Evolutionary conservation across 176 grass and related monocot species (phyloP), one percentile per base, ranked within the genome.

Genomic region (Neostapfia colusana): DNA sequence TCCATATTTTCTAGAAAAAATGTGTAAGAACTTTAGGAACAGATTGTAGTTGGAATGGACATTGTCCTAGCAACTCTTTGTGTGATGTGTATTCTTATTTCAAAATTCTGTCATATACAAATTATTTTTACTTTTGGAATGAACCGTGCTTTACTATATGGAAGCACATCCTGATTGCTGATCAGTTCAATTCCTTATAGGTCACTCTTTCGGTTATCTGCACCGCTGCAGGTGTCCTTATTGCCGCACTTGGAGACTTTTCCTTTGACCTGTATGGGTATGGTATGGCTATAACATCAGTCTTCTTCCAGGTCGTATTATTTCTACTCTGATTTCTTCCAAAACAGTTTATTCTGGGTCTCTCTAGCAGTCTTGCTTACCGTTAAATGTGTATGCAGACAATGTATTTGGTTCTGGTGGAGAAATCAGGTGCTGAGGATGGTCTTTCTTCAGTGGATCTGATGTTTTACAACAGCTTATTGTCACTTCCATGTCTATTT

Each of bases 211-310:
- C 95, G 37, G 95, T 98, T 70, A 40, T 98, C 65, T 92, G 89
- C 77, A 94, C 89, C 1, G 91, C 95, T 12, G 65, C 83, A 45
- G 95, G 95, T 80, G 95, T 98, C 73, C 75, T 98, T 20, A 84
- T 98, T 82, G 95, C 95, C 13, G 89, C 95, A 55, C 69, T 98
- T 69, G 95, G 95, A 73, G 95, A 98, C 84, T 98, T 98, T 91
- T 98, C 91, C 37, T 98, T 98, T 86, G 91, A 98, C 61, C 48
- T 94, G 23, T 88, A 88, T 90, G 95, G 95, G 65, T 98, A 98
- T 69, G 79, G 84, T 77, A 98, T 98, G 95, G 95, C 95, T 84
- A 82, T 98, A 38, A 92, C 70, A 20, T 98, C 95, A 34, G 91
- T 98, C 55, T 98, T 98, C 88, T 98, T 98, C 79, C 95, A 98